A percentile compares a stretch with the other conserved stretches of the same genome.
Conservation (phyloP, 2,329 filamentous ascomycete species). For the Mollisia scopiformis region DNA sequence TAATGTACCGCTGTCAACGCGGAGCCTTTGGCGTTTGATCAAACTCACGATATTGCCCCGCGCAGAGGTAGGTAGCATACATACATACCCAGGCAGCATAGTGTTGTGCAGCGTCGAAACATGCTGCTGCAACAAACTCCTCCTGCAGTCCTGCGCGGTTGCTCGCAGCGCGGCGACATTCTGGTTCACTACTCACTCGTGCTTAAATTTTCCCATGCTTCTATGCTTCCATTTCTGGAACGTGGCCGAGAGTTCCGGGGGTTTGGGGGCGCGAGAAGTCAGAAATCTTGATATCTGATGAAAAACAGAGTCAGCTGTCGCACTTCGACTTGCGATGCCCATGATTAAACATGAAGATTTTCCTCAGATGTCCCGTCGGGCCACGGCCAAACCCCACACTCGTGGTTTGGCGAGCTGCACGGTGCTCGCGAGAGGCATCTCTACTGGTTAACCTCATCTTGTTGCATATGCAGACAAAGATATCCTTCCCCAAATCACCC, state of each 20-base stretch:
- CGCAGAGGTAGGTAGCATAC: neutral
- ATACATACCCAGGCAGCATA: neutral
- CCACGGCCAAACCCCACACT: neutral
- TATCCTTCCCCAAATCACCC: constrained; percentile 5
- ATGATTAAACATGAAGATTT: neutral
- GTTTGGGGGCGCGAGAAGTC: neutral
- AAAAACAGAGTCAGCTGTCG: neutral
- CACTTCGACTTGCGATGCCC: neutral
- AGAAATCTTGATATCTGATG: neutral
- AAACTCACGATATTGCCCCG: constrained; percentile 1
- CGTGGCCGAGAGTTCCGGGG: neutral
- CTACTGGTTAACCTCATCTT: neutral
- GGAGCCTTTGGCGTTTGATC: neutral
- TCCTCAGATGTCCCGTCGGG: neutral
- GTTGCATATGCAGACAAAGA: constrained; percentile 6
- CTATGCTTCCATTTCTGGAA: neutral
- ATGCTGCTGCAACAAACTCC: neutral
- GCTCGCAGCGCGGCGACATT: neutral
- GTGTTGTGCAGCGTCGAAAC: neutral
- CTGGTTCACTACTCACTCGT: too few species aligned
- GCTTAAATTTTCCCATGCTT: neutral
- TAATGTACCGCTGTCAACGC: neutral
- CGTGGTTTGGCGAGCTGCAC: neutral
- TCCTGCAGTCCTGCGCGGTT: neutral
- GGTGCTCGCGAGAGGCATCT: neutral